phyloP scores from a whole-genome alignment of 164 flowering plant species.

The Vitis cinerea region DNA sequence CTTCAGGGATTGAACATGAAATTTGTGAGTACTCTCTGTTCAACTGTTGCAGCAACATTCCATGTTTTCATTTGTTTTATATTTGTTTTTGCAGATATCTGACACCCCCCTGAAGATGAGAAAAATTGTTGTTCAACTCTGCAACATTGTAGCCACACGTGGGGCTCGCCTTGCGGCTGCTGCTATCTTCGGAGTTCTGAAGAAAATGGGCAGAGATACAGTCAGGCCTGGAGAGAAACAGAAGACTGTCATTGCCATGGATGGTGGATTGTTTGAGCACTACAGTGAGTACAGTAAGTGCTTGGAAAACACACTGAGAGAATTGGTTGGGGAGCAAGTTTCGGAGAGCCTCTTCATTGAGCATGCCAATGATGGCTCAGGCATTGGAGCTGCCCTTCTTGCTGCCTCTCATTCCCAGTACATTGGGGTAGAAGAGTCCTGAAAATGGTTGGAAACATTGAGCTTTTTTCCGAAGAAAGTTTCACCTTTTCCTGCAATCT shows the following conservation, averaged over 20 bases:
- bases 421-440: constrained; percentile 16
- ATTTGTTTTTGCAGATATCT: constrained; percentile 40
- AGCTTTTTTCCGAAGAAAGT: too few relatives aligned
- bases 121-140: constrained; percentile 57
- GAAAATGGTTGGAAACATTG: neutral
- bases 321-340: constrained; percentile 41
- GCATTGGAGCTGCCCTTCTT: constrained; percentile 56
- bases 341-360: constrained; percentile 24
- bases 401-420: constrained; percentile 52
- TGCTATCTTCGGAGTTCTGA: constrained; percentile 71
- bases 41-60: too few relatives aligned
- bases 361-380: constrained; percentile 57
- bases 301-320: constrained; percentile 43
- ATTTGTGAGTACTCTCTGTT: too few relatives aligned
- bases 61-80: neutral
- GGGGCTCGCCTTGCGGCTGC: constrained; percentile 85
- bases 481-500: neutral
- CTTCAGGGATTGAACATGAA: too few relatives aligned
- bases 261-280: constrained; percentile 59
- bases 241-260: constrained; percentile 48
- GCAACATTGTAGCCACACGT: constrained; percentile 70
- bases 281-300: constrained; percentile 37
- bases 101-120: constrained; percentile 63
- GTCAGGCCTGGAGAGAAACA: constrained; percentile 30
- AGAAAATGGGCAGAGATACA: constrained; percentile 71